Percentiles rank a stretch among this genome's conserved stretches.
These are phyloP conservation scores for Sarcodon sp. DNA, from an alignment of 768 basidiomycete genomes.

Conservation along the genomic window DNA sequence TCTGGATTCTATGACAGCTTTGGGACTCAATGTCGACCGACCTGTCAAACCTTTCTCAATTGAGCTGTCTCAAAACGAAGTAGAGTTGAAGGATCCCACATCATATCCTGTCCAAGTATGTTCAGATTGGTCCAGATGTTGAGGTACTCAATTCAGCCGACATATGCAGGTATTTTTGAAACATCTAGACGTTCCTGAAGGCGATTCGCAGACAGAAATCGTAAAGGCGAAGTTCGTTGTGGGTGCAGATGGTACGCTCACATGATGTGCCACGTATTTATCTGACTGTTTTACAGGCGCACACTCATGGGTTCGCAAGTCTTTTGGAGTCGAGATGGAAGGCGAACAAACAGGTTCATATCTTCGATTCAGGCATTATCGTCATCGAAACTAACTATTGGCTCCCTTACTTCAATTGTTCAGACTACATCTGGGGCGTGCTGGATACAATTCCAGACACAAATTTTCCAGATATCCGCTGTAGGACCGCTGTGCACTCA, in stretches of 20 bases:
- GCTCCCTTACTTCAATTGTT: not conserved
- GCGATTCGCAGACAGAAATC: constrained; percentile 27
- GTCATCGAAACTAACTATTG: not conserved
- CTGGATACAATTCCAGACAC: constrained; percentile 43
- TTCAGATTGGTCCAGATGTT: not conserved
- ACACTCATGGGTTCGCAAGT: constrained; percentile 74
- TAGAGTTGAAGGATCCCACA: constrained; percentile 26
- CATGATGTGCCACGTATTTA: too few species aligned
- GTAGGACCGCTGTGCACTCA: constrained; percentile 35
- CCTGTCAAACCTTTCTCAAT: constrained; percentile 37
- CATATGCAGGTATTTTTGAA: constrained; percentile 29
- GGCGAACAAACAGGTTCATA: constrained; percentile 48
- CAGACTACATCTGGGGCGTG: constrained; percentile 76
- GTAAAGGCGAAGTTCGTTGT: constrained; percentile 66
- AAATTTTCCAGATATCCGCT: constrained; percentile 42
- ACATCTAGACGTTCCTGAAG: constrained; percentile 22
- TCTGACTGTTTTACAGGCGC: constrained; percentile 32
- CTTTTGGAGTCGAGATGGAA: constrained; percentile 53
- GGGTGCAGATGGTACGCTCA: constrained; percentile 51
- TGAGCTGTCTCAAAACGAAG: constrained; percentile 27
- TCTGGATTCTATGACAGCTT: constrained; percentile 34
- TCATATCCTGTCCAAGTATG: constrained; percentile 21
- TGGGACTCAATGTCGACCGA: constrained; percentile 36
- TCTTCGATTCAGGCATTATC: not conserved
- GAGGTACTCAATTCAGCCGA: not conserved